These are phyloP conservation scores for Cichorium intybus DNA, from an alignment of 140 eudicot genomes.

Conservation along the genomic window DNA sequence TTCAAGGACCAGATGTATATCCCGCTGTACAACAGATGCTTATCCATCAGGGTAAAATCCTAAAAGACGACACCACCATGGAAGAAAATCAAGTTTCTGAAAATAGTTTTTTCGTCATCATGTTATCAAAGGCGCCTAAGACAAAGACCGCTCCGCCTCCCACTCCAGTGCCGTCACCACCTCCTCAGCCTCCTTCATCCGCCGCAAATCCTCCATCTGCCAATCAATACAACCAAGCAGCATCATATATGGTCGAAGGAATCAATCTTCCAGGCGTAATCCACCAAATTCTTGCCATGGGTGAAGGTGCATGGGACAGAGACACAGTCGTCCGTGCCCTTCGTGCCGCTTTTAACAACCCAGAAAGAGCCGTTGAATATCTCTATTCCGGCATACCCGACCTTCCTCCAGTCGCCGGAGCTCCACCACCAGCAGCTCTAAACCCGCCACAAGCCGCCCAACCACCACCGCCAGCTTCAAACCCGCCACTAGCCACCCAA, in stretches of 20 bases:
- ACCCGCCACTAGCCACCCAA: too few relatives aligned
- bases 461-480: too few relatives aligned
- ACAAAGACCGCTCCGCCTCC: slow-evolving; percentile 54
- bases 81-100: slow-evolving; percentile 79
- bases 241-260: slow-evolving; percentile 80
- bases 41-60: slow-evolving; percentile 82
- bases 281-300: slow-evolving; percentile 92
- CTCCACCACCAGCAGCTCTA: slow-evolving; percentile 35
- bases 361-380: slow-evolving; percentile 95
- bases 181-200: slow-evolving; percentile 39
- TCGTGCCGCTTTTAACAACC: slow-evolving; percentile 88
- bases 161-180: slow-evolving; percentile 33
- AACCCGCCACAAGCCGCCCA: slow-evolving; percentile 34
- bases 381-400: slow-evolving; percentile 88
- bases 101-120: slow-evolving; percentile 71
- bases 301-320: slow-evolving; percentile 94
- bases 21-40: slow-evolving; percentile 95
- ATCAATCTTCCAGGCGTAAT: slow-evolving; percentile 61
- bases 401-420: slow-evolving; percentile 43
- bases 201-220: slow-evolving; percentile 33
- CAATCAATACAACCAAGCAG: slow-evolving; percentile 61
- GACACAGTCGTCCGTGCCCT: slow-evolving; percentile 84
- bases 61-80: slow-evolving; percentile 76
- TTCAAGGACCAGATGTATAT: slow-evolving; percentile 67
- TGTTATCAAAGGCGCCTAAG: slow-evolving; percentile 91